phyloP scores from a whole-genome alignment of 345 rosid species.

The Carallia brachiata region DNA sequence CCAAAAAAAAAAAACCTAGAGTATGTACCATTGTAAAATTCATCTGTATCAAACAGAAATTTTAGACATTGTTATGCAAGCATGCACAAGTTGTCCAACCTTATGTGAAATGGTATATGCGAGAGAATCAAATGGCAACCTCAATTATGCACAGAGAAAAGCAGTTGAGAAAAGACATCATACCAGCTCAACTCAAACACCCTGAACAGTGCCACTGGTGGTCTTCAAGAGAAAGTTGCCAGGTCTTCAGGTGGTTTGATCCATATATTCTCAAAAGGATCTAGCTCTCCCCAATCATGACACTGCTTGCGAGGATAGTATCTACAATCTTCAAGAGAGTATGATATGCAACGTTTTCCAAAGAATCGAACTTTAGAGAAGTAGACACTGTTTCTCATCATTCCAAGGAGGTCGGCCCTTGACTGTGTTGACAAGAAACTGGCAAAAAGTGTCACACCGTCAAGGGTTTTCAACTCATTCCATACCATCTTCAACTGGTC shows the following conservation, averaged over 20 bases:
- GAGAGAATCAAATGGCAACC: conserved; percentile 7
- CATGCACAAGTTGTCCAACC: conserved; percentile 12
- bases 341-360: conserved; percentile 66
- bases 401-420: conserved; percentile 47
- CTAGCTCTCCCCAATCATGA: conserved; percentile 64
- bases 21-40: too few relatives aligned
- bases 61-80: neutral
- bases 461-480: conserved; percentile 54
- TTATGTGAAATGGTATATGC: neutral
- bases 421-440: conserved; percentile 58
- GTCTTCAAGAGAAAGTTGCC: conserved; percentile 33
- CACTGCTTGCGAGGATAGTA: conserved; percentile 63
- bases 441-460: conserved; percentile 61
- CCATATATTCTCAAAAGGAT: conserved; percentile 58
- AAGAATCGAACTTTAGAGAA: conserved; percentile 68
- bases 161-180: neutral
- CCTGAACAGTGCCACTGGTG: conserved; percentile 2
- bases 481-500: conserved; percentile 43
- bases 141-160: conserved; percentile 7
- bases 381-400: conserved; percentile 56
- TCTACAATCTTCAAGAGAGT: conserved; percentile 43
- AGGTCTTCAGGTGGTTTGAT: conserved; percentile 53
- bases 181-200: conserved; percentile 10
- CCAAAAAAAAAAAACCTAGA: too few relatives aligned
- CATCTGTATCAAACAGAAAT: neutral